These are phyloP conservation scores for Russula brevipes DNA, from an alignment of 768 basidiomycete genomes.

Conservation along the genomic window DNA sequence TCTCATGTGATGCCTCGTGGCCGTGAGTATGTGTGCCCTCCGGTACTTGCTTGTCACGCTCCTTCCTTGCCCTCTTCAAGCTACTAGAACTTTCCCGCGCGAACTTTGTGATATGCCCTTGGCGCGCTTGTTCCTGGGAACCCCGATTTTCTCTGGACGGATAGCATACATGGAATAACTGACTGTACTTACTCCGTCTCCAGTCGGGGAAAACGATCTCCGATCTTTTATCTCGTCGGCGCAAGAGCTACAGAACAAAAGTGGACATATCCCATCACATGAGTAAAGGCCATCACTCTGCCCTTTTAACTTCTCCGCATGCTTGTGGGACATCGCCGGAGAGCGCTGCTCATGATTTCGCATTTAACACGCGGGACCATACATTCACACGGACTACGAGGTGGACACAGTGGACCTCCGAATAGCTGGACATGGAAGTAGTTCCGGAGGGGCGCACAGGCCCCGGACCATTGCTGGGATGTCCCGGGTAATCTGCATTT, in stretches of 20 bases:
- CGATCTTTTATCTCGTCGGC: not conserved
- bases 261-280: not conserved
- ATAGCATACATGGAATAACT: not conserved
- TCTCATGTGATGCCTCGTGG: not conserved
- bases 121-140: not conserved
- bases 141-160: not conserved
- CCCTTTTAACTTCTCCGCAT: not conserved
- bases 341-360: too few relatives aligned
- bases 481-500: not conserved
- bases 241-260: not conserved
- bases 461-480: not conserved
- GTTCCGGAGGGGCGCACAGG: not conserved
- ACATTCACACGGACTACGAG: not conserved
- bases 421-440: not conserved
- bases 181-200: not conserved
- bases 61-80: not conserved
- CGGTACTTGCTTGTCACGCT: not conserved
- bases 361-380: not conserved
- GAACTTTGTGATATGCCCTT: not conserved
- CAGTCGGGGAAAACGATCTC: not conserved
- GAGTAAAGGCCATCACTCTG: not conserved
- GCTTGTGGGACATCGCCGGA: not conserved
- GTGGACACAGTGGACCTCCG: not conserved
- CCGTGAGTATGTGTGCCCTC: not conserved
- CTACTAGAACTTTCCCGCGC: not conserved